These are phyloP conservation scores for Ceratocystis albifundus DNA, from an alignment of 2,329 filamentous ascomycete species.

Conservation along the genomic window DNA sequence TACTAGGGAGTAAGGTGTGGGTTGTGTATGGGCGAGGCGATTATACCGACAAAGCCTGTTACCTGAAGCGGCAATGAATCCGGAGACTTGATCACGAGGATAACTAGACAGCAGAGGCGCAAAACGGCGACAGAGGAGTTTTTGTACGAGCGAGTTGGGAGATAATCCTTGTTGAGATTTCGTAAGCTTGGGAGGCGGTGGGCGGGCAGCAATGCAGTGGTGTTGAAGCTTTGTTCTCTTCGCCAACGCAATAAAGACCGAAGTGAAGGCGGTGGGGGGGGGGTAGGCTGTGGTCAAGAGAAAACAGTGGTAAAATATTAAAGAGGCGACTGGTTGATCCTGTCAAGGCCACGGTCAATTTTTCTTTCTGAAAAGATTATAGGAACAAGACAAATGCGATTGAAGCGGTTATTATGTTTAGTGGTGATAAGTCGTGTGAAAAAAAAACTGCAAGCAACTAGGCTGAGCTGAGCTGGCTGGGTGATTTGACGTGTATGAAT, in stretches of 20 bases:
- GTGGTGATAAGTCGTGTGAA: no score
- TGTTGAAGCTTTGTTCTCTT: constrained; percentile 6
- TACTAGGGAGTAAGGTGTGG: background rate
- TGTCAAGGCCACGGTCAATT: background rate
- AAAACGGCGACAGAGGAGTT: background rate
- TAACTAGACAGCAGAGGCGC: background rate
- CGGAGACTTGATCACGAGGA: constrained; percentile 2
- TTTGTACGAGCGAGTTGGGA: background rate
- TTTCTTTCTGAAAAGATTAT: background rate
- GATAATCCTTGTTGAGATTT: background rate
- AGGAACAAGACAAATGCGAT: background rate
- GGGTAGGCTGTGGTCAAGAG: background rate
- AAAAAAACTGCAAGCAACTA: no score
- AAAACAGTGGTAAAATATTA: background rate
- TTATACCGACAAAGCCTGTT: background rate
- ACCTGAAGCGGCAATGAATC: constrained; percentile 8
- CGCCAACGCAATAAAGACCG: background rate
- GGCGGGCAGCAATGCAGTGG: constrained; percentile 7
- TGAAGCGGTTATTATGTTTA: background rate
- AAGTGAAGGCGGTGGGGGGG: background rate
- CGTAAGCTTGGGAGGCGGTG: constrained; percentile 6
- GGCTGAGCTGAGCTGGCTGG: background rate
- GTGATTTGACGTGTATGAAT: background rate
- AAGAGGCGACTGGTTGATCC: background rate
- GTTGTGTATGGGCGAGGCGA: background rate